These are phyloP conservation scores for Anisodus tanguticus DNA, from an alignment of 257 asterid species.

Conservation along the genomic window DNA sequence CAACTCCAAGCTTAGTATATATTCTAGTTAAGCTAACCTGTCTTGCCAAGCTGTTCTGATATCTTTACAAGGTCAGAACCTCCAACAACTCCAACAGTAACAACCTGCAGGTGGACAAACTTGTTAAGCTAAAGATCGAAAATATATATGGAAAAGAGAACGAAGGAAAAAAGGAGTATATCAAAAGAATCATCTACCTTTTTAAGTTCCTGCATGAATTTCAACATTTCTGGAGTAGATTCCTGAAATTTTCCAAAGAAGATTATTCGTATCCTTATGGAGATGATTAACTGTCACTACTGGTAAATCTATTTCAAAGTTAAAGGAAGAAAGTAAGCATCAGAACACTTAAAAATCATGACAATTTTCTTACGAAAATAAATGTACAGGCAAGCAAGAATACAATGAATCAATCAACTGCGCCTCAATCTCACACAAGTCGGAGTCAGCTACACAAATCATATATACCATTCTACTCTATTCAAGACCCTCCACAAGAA, in stretches of 20 bases:
- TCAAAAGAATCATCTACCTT: slow-evolving; percentile 53
- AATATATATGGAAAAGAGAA: not conserved
- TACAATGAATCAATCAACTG: not conserved
- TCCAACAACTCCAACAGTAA: slow-evolving; percentile 91
- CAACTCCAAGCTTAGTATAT: slow-evolving; percentile 19
- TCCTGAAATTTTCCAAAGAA: slow-evolving; percentile 44
- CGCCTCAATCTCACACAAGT: slow-evolving; percentile 9
- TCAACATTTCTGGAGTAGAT: slow-evolving; percentile 70
- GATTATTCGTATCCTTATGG: not conserved
- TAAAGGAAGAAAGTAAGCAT: not conserved
- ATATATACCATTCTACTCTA: not conserved
- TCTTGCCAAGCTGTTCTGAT: slow-evolving; percentile 87
- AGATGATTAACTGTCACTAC: not conserved
- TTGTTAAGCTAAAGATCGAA: not conserved
- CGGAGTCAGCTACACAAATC: not conserved
- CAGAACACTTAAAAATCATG: not conserved
- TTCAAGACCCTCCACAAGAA: not conserved
- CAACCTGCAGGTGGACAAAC: slow-evolving; percentile 56
- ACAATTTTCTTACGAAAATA: not conserved
- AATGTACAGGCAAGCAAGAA: not conserved
- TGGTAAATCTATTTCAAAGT: not conserved
- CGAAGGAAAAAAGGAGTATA: slow-evolving; percentile 4
- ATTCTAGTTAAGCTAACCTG: slow-evolving; percentile 54
- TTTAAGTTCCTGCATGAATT: slow-evolving; percentile 74
- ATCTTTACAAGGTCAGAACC: slow-evolving; percentile 98